These are phyloP conservation scores for Rhazya stricta DNA, from an alignment of 257 asterid species.

Conservation along the genomic window DNA sequence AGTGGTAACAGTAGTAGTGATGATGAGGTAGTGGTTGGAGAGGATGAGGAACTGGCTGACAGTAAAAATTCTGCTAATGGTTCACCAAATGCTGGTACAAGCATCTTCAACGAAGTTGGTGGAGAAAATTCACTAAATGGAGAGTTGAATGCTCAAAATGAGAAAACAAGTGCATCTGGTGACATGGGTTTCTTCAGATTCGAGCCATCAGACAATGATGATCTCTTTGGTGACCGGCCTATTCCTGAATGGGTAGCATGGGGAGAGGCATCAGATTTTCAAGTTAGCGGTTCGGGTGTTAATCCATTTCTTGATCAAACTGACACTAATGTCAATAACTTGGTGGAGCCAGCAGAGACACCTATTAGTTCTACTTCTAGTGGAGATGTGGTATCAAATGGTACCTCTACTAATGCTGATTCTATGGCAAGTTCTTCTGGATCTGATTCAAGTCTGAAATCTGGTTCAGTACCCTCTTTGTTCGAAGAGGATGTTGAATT, in stretches of 20 bases:
- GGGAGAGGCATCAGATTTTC: slow-evolving; percentile 65
- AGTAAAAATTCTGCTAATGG: slow-evolving; percentile 36
- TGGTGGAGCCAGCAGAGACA: slow-evolving; percentile 21
- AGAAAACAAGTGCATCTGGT: slow-evolving; percentile 32
- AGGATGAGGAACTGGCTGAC: slow-evolving; percentile 64
- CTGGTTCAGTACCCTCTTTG: slow-evolving; percentile 60
- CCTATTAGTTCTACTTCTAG: slow-evolving; percentile 34
- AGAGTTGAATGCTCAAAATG: slow-evolving; percentile 21
- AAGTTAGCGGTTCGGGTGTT: slow-evolving; percentile 49
- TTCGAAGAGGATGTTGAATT: slow-evolving; percentile 98
- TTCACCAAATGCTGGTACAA: slow-evolving; percentile 25
- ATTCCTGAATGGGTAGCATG: slow-evolving; percentile 96
- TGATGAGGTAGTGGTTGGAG: slow-evolving; percentile 93
- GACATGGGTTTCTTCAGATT: slow-evolving; percentile 55
- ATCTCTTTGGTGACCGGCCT: slow-evolving; percentile 73
- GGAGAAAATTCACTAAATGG: slow-evolving; percentile 26
- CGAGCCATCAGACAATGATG: slow-evolving; percentile 62
- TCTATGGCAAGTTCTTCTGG: slow-evolving; percentile 33
- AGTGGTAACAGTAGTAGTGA: slow-evolving; percentile 64
- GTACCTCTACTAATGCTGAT: slow-evolving; percentile 33
- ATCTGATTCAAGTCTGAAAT: slow-evolving; percentile 35
- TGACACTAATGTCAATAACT: slow-evolving; percentile 21
- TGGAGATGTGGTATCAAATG: slow-evolving; percentile 43
- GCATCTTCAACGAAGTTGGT: slow-evolving; percentile 26
- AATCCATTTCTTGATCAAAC: slow-evolving; percentile 64